A percentile compares a stretch with the other conserved stretches of the same genome.
Conservation (phyloP, 192 early-diverging fungal species). For the Borealophlyctis nickersoniae region DNA sequence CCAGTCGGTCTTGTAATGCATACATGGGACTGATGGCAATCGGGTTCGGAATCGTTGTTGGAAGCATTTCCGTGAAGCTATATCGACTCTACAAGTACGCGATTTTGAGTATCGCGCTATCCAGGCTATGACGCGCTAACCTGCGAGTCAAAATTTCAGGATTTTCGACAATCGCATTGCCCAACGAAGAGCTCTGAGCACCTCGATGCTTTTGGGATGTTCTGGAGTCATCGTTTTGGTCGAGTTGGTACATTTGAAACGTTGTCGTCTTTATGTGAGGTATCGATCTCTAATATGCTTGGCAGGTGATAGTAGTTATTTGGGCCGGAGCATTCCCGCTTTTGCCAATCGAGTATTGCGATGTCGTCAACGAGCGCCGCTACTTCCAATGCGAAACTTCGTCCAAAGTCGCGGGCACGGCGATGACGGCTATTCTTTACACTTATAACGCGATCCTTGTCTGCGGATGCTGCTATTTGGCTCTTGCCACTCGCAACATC, state of each 20-base stretch:
- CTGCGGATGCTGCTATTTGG: conserved; percentile 16
- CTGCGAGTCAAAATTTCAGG: background rate
- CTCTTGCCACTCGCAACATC: conserved; percentile 30
- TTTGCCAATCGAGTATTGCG: background rate
- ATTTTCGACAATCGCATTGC: conserved; percentile 22
- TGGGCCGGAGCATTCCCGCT: conserved; percentile 11
- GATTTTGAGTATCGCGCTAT: too few relatives aligned
- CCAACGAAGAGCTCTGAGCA: background rate
- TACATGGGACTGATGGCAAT: conserved; percentile 1
- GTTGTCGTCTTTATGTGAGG: too few relatives aligned
- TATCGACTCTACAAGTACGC: conserved; percentile 11
- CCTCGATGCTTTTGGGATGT: background rate
- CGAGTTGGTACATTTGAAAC: background rate
- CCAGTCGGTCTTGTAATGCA: background rate
- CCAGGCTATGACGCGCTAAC: too few relatives aligned
- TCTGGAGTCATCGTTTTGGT: conserved; percentile 1
- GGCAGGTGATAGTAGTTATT: conserved; percentile 4
- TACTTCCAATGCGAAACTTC: conserved; percentile 16
- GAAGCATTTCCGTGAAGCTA: conserved; percentile 20
- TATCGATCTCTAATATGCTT: too few relatives aligned
- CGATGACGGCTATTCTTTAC: conserved; percentile 7
- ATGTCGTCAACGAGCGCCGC: conserved; percentile 2
- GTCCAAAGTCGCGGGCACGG: background rate
- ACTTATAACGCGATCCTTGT: conserved; percentile 18
- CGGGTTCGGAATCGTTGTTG: conserved; percentile 9